Base-by-base conservation (phyloP, 2,329 filamentous ascomycete genomes). In the Karstenula rhodostoma region DNA sequence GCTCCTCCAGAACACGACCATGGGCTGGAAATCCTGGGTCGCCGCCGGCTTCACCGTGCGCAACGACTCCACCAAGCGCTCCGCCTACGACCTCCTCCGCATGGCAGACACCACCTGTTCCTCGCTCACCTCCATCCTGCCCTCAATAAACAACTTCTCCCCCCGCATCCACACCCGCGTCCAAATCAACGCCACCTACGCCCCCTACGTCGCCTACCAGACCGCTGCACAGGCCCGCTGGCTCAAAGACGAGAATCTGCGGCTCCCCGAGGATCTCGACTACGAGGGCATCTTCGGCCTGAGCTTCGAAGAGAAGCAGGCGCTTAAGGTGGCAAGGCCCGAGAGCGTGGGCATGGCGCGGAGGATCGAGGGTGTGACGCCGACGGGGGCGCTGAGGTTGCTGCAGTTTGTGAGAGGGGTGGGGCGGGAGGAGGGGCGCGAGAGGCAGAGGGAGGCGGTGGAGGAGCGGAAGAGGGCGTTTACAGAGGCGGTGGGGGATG, bases 301-400 rank as follows among this genome's bases (percentile, higher is more conserved):
- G 55, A 93, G 91, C 58, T 85, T 88, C 40, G 93, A 92, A 60
- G 95, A 98, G 81, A 89, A 87, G 77, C 84, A 87, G 29, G 85
- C 90, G 4, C 82, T 99, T 37, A 85, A 86, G 60, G 81, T 83
- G 2, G 90, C 92, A 1, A 82, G 87, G 54, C 95, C 95, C 0
- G 92, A 96, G 78, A 96, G 87, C 62, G 83, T 99, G 23, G 94
- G 92, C 0, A 95, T 97, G 84, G 94, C 94, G 33, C 85, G 93
- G 51, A 83, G 95, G 15, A 87, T 97, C 12, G 95, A 99, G 78
- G 94, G 94, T 2, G 84, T 85, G n/a, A 85, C 83, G 61, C 82
- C 83, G 0, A 74, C 78, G 32, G 83, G 83, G 0, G 81, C 82
- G 27, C 64, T 85, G 65, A 71, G 86, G 57, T 73, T 95, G 62